Evolutionary conservation across 164 flowering plant genomes (phyloP).

Genomic region (grape (Vitis vinifera)): DNA sequence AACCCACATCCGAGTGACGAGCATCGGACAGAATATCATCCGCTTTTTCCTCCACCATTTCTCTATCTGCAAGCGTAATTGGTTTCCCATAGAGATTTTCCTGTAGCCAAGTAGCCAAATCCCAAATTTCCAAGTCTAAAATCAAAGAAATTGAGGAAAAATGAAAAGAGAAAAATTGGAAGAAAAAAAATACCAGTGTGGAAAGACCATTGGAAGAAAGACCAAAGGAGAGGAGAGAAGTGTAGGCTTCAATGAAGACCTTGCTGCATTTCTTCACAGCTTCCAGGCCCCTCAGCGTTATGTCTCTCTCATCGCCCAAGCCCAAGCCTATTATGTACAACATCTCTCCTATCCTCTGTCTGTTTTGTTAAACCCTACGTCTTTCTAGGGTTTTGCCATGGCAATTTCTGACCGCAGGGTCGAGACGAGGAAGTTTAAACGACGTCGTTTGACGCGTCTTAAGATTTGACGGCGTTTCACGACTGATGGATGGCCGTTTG

Average conservation of each 20-base stretch:
- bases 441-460: too few relatives aligned
- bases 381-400: too few relatives aligned
- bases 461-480: too few relatives aligned
- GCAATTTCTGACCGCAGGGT: too few relatives aligned
- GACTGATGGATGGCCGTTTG: too few relatives aligned
- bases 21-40: conserved; percentile 69
- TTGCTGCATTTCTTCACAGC: conserved; percentile 72
- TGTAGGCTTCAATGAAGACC: conserved; percentile 85
- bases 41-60: conserved; percentile 85
- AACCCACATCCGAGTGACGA: conserved; percentile 62
- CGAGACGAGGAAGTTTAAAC: too few relatives aligned
- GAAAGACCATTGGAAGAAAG: conserved; percentile 72
- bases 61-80: conserved; percentile 76
- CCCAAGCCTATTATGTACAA: conserved; percentile 83
- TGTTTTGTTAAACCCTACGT: too few relatives aligned
- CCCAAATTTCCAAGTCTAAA: neutral
- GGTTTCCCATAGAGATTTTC: conserved; percentile 73
- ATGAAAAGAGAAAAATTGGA: neutral
- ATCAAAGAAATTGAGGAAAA: neutral
- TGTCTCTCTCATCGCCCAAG: conserved; percentile 83
- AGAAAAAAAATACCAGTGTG: conserved; percentile 47
- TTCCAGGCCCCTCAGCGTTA: conserved; percentile 80
- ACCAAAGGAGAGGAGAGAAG: conserved; percentile 88
- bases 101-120: conserved; percentile 28
- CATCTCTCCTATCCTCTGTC: conserved; percentile 31